A percentile compares a stretch with the other conserved stretches of the same genome.
These are phyloP conservation scores for Penicillium griseofulvum DNA, from an alignment of 2,329 filamentous ascomycete genomes.

Conservation along the genomic window DNA sequence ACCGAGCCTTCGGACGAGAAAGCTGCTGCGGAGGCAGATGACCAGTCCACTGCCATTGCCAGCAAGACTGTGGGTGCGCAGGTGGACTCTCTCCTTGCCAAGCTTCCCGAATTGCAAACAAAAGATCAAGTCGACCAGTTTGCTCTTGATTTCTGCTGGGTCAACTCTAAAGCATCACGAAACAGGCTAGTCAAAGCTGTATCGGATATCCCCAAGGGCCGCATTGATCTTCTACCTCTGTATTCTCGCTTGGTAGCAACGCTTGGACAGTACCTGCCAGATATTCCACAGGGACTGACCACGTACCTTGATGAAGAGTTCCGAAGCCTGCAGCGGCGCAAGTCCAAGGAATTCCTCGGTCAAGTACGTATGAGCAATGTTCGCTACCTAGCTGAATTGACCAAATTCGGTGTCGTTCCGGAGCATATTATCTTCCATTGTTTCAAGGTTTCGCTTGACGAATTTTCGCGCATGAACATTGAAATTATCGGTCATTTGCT, in stretches of 20 bases:
- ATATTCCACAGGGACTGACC: constrained; percentile 88
- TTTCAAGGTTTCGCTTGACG: constrained; percentile 93
- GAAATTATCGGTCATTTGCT: constrained; percentile 96
- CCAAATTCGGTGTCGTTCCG: constrained; percentile 95
- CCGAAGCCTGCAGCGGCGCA: constrained; percentile 89
- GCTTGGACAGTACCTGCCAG: constrained; percentile 87
- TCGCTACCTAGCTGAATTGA: constrained; percentile 94
- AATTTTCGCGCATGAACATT: constrained; percentile 98
- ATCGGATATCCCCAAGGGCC: constrained; percentile 91
- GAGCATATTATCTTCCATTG: constrained; percentile 99
- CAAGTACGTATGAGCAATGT: constrained; percentile 93
- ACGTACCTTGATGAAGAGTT: constrained; percentile 95
- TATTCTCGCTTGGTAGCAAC: constrained; percentile 94
- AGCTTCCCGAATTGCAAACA: constrained; percentile 84
- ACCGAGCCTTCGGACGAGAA: constrained; percentile 48
- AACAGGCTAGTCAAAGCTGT: constrained; percentile 91
- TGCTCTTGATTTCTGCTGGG: constrained; percentile 94
- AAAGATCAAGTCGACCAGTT: constrained; percentile 91
- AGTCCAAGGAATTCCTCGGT: constrained; percentile 95
- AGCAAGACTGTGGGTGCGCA: constrained; percentile 98
- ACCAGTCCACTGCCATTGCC: constrained; percentile 87
- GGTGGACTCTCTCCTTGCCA: constrained; percentile 83
- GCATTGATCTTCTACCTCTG: constrained; percentile 82
- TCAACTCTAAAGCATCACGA: constrained; percentile 96
- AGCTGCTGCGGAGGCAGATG: constrained; percentile 60